phyloP scores from a whole-genome alignment of 805 yeast species.

The Candida ipomoeae region DNA sequence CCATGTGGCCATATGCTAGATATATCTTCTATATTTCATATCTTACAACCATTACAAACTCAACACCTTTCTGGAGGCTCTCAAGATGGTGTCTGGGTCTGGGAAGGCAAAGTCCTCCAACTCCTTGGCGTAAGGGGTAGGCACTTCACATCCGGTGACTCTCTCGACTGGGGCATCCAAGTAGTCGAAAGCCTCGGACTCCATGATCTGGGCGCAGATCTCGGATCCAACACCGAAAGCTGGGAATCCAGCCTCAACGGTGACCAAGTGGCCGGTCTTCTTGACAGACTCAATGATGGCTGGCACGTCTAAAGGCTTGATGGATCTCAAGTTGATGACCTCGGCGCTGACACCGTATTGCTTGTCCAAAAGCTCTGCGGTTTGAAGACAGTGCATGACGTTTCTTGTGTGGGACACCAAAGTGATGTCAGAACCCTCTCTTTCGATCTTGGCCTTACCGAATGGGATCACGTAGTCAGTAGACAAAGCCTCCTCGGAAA shows the following conservation, averaged over 20 bases:
- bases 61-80: conserved; percentile 79
- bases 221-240: conserved; percentile 98
- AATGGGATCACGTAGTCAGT: conserved; percentile 90
- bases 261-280: conserved; percentile 93
- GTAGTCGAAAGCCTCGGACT: conserved; percentile 96
- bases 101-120: conserved; percentile 99
- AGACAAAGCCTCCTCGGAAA: conserved; percentile 82
- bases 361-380: conserved; percentile 82
- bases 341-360: conserved; percentile 87
- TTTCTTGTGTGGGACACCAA: conserved; percentile 90
- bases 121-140: conserved; percentile 96
- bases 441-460: conserved; percentile 93
- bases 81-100: conserved; percentile 81
- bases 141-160: conserved; percentile 99
- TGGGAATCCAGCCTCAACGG: conserved; percentile 98
- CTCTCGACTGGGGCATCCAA: conserved; percentile 98
- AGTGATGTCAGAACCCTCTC: conserved; percentile 86
- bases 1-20: background rate
- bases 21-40: conserved; percentile 1
- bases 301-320: conserved; percentile 92
- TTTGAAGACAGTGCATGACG: conserved; percentile 78
- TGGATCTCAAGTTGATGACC: conserved; percentile 92
- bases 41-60: conserved; percentile 46
- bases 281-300: conserved; percentile 82
- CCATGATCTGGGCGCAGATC: conserved; percentile 96